These are phyloP conservation scores for Solanum tarapatanum DNA, from an alignment of 257 asterid species.

Conservation along the genomic window DNA sequence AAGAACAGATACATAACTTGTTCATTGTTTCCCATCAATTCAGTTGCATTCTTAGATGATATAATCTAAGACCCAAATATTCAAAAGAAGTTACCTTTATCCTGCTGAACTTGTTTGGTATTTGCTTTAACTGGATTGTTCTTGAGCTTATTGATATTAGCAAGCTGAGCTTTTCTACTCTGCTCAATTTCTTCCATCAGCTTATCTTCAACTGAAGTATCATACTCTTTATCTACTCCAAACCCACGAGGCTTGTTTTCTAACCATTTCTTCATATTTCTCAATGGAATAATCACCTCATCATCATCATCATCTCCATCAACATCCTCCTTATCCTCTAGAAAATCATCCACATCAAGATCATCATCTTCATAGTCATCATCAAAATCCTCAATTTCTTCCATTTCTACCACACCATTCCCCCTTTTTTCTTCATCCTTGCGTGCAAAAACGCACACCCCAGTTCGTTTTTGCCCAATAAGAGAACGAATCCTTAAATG, in stretches of 20 bases:
- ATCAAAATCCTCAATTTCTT: conserved; percentile 27
- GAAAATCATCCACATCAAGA: conserved; percentile 24
- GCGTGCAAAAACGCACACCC: conserved; percentile 23
- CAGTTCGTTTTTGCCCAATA: conserved; percentile 13
- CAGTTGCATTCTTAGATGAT: not conserved
- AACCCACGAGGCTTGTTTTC: conserved; percentile 71
- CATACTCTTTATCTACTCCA: conserved; percentile 84
- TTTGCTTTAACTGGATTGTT: conserved; percentile 17
- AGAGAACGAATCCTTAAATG: conserved; percentile 10
- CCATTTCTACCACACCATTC: conserved; percentile 24
- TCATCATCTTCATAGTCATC: conserved; percentile 21
- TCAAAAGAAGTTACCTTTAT: conserved; percentile 30
- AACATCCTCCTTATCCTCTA: conserved; percentile 13
- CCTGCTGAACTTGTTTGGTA: conserved; percentile 22
- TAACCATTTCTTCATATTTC: conserved; percentile 64
- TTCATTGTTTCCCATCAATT: not conserved
- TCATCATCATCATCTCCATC: conserved; percentile 29
- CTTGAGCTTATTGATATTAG: conserved; percentile 62
- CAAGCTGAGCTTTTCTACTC: conserved; percentile 73
- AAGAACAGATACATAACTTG: not conserved
- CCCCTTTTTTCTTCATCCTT: conserved; percentile 21
- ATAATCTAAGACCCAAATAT: not conserved
- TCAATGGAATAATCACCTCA: conserved; percentile 41
- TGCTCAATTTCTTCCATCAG: conserved; percentile 80
- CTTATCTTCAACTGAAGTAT: conserved; percentile 81